Percentiles rank a stretch among this genome's conserved stretches.
Evolutionary conservation across 2,329 filamentous ascomycete genomes (phyloP).

Genomic region (Tolypocladium nubicola): DNA sequence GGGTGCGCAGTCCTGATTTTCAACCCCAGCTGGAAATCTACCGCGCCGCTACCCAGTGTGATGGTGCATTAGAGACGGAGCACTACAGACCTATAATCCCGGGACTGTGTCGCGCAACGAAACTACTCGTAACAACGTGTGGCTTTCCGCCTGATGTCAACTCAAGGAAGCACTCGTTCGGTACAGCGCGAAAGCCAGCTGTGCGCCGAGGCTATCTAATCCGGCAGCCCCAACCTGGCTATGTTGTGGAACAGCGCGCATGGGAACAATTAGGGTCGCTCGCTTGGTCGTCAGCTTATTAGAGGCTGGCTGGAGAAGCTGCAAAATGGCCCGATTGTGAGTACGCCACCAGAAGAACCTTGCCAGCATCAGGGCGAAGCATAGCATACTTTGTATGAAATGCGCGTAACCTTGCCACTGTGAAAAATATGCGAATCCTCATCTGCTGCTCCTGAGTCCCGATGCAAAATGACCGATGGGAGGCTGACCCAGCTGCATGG

Average conservation of each 20-base stretch:
- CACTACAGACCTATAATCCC: not conserved
- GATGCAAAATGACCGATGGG: not conserved
- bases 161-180: not conserved
- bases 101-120: not conserved
- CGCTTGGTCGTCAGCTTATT: not conserved
- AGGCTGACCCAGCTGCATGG: not conserved
- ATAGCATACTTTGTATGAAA: not conserved
- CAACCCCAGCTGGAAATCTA: not conserved
- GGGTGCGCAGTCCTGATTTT: not conserved
- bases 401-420: not conserved
- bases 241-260: not conserved
- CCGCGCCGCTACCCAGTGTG: not conserved
- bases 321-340: not conserved
- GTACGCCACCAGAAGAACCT: not conserved
- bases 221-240: not conserved
- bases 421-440: not conserved
- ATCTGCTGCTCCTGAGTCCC: not conserved
- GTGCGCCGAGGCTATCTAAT: not conserved
- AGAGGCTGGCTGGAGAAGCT: not conserved
- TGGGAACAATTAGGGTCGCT: not conserved
- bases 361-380: not conserved
- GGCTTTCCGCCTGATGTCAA: not conserved
- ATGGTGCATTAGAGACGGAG: not conserved
- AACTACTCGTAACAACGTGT: not conserved
- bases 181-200: not conserved